Percentiles rank a stretch among this genome's conserved stretches.
Evolutionary conservation across 257 asterid species (phyloP).

Genomic region (Solanum habrochaites): DNA sequence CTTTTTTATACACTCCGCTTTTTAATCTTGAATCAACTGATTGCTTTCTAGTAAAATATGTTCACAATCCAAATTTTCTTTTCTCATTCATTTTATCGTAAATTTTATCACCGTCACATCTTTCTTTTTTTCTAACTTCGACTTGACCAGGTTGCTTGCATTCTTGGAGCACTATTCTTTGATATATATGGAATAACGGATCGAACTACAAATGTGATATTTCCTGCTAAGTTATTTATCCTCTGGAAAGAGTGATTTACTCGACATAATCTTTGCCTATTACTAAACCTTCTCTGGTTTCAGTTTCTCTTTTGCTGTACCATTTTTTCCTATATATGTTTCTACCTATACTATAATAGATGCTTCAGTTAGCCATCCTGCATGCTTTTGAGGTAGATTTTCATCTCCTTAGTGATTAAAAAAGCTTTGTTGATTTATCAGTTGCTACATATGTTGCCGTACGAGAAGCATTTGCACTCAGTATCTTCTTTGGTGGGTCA

Average conservation of each 20-base stretch:
- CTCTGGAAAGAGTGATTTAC: neutral
- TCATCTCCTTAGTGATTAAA: neutral
- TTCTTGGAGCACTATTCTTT: constrained; percentile 93
- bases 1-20: neutral
- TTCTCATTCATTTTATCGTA: neutral
- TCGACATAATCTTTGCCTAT: neutral
- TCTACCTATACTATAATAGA: neutral
- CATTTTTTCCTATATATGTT: neutral
- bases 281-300: neutral
- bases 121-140: neutral
- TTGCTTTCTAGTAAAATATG: neutral
- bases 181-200: constrained; percentile 81
- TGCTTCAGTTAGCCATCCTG: neutral
- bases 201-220: constrained; percentile 57
- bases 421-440: constrained; percentile 20
- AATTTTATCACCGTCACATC: neutral
- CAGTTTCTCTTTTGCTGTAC: neutral
- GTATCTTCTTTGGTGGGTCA: no score
- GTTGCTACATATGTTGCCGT: constrained; percentile 97
- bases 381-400: neutral
- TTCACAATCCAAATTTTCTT: neutral
- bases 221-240: neutral
- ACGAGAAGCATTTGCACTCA: constrained; percentile 82
- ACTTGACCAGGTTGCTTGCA: constrained; percentile 68
- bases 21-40: neutral